Evolutionary conservation across 2,329 filamentous ascomycete species (phyloP).

Genomic region (Purpureocillium takamizusanense): DNA sequence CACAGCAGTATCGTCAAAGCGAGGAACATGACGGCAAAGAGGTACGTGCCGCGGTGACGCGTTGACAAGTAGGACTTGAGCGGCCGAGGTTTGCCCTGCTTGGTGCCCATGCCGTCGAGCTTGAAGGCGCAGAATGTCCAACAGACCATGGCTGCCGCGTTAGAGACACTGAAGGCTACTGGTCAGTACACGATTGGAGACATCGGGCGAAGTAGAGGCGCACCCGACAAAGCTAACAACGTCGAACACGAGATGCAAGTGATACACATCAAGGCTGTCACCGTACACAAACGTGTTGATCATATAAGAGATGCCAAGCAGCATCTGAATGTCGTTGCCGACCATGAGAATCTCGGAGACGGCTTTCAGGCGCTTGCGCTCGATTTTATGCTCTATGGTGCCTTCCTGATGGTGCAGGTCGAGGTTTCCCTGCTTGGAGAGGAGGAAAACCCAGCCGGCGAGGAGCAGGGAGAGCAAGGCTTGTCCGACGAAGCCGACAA

Average conservation of each 20-base stretch:
- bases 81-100: background rate
- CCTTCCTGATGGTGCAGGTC: constrained; percentile 16
- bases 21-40: constrained; percentile 17
- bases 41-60: constrained; percentile 17
- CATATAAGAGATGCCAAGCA: constrained; percentile 20
- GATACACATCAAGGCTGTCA: constrained; percentile 18
- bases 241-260: constrained; percentile 18
- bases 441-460: constrained; percentile 22
- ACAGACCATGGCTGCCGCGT: constrained; percentile 20
- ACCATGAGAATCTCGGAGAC: constrained; percentile 23
- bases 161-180: constrained; percentile 3
- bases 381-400: constrained; percentile 15
- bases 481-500: constrained; percentile 21
- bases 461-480: constrained; percentile 11
- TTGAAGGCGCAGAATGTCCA: constrained; percentile 17
- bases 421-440: constrained; percentile 18
- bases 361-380: constrained; percentile 20
- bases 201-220: background rate
- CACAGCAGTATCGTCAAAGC: constrained; percentile 17
- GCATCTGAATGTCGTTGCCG: constrained; percentile 22
- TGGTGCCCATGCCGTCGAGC: background rate
- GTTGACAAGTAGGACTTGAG: constrained; percentile 5
- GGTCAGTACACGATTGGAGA: background rate
- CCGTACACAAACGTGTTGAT: constrained; percentile 16
- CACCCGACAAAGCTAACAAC: constrained; percentile 20